phyloP scores from a whole-genome alignment of 163 green algal genomes.

The Trebouxia gelatinosa region DNA sequence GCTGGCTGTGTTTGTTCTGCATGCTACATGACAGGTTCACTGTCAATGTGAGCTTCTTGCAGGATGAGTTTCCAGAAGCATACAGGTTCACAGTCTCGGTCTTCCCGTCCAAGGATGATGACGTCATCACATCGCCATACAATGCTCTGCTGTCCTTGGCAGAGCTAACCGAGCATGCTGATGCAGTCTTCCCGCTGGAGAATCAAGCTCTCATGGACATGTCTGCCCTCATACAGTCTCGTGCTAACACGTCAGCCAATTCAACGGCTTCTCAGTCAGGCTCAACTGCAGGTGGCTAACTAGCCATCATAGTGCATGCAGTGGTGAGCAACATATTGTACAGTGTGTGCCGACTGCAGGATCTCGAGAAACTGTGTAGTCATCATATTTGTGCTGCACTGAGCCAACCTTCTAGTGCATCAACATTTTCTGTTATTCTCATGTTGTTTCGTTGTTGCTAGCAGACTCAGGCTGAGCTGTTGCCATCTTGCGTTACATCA shows the following conservation, averaged over 20 bases:
- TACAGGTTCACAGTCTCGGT: constrained; percentile 73
- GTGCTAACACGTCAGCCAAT: neutral
- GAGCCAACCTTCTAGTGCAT: too few species aligned
- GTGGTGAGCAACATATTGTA: too few species aligned
- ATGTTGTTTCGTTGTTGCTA: too few species aligned
- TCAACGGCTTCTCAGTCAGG: neutral
- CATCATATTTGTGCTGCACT: too few species aligned
- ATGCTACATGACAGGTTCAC: neutral
- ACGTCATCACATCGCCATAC: constrained; percentile 84
- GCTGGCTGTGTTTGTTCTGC: neutral
- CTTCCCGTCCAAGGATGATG: constrained; percentile 78
- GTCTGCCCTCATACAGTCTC: constrained; percentile 39
- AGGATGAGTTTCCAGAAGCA: constrained; percentile 78
- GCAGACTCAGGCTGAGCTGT: too few species aligned
- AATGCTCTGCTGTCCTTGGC: constrained; percentile 73
- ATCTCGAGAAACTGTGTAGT: too few species aligned
- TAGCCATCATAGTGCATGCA: too few species aligned
- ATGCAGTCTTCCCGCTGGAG: constrained; percentile 80
- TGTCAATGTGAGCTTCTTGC: neutral
- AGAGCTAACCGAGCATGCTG: constrained; percentile 68
- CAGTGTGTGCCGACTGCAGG: too few species aligned
- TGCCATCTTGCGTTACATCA: too few species aligned
- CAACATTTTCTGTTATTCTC: too few species aligned
- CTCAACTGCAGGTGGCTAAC: neutral
- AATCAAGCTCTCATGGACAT: constrained; percentile 80